Base-by-base conservation (phyloP, 73 alveolate species). In the Blepharisma japonicum region DNA sequence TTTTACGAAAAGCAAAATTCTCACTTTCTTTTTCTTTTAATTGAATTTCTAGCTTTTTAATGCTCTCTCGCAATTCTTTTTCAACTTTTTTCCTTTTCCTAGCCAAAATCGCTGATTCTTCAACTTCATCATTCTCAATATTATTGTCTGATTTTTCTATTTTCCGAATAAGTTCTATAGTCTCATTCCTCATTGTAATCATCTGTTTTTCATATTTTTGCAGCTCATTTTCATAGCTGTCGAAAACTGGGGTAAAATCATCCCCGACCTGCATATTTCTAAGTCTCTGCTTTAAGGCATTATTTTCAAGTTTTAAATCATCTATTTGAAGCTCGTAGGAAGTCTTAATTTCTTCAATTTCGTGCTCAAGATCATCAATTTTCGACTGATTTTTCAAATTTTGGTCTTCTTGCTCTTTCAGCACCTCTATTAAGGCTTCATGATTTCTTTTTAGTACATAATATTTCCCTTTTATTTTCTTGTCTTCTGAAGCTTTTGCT, bases 261-360 rank as follows among this genome's bases (percentile, higher is more conserved):
- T 8, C 18, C 18, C 9, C 42, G 6, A 7, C 72, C 18, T 56
- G 72, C 42, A 56, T 6, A 9, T 8, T 56, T 8, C 72, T 8
- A 38, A 56, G 20, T 56, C 18, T 56, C 42, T 56, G 72, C 45
- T 21, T 8, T 56, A 56, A 20, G 6, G 47, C 6, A 9, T 21
- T 6, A 38, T 56, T 56, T 20, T 56, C 72, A 7, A 56, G 72
- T 56, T 21, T 8, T 20, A 56, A 9, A 20, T 56, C 18, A 9
- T 56, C 72, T 8, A 56, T 56, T 56, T 56, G 45, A 14, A 56
- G 45, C 42, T 56, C 72, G 72, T 56, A 6, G 20, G 72, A 14
- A 7, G 42, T 7, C 18, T 20, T 7, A 21, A 56, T 7, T 56
- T 56, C 72, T 56, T 8, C 72, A 6, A 56, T 7, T 56, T 56